Base-by-base conservation (phyloP, 345 rosid species). In the Aurinia saxatilis region DNA sequence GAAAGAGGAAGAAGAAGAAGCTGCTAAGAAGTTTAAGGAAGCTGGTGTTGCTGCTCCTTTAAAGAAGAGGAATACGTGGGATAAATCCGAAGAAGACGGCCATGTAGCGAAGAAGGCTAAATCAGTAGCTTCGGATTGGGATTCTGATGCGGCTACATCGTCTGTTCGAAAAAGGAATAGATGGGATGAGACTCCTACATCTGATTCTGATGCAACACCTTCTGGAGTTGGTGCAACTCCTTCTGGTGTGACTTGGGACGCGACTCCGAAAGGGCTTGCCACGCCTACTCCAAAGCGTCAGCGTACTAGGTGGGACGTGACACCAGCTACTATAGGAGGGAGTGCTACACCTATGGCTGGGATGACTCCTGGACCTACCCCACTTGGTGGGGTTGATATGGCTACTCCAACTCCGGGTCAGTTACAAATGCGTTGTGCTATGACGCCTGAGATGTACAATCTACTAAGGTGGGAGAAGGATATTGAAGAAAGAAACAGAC, bases 201-300 rank as follows among this genome's bases (percentile, higher is more conserved):
- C 79, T 3, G 99, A 95, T 78, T 81, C 96, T 0, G 97, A 87
- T 78, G 95, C 91, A 2, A 90, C 99, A 15, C 99, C 96, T 1
- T n/a, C n/a, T n/a, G n/a, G n/a, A n/a, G n/a, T n/a, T n/a, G 96
- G 99, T 18, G 96, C 97, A 3, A 93, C 99, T 10, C 99, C 97
- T 18, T 84, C 90, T 6, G 97, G 99, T 39, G 85, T 84, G 73
- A 76, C 95, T 48, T 90, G 99, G 99, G 99, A 93, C 59, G 95
- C 96, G 0, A 93, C 97, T 62, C 97, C 90, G 2, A 66, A 81
- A 25, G 99, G 99, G 10, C 75, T 84, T 71, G 96, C 78, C 7
- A 90, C 97, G 1, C 96, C 97, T 0, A 93, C 99, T 0, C 99
- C 97, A 0, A 93, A 93, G 63, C 75, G 88, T 34, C 99, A 93